Conservation (phyloP, 2,329 filamentous ascomycete species). For the Monosporascus sp. region DNA sequence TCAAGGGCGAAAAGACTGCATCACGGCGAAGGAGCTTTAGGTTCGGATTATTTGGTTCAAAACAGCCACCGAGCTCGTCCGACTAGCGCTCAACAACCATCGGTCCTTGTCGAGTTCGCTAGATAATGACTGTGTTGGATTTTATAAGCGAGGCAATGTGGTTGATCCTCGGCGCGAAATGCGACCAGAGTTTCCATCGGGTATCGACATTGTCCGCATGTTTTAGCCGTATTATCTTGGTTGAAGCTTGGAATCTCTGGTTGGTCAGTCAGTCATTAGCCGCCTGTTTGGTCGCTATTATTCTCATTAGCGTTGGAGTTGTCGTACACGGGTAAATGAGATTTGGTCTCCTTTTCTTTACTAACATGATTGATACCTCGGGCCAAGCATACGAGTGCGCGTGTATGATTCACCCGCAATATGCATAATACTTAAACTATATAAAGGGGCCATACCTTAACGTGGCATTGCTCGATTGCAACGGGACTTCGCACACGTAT, state of each 20-base stretch:
- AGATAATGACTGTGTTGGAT: conserved; percentile 1
- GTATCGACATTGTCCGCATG: background rate
- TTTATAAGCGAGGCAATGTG: background rate
- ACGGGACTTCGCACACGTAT: too few relatives aligned
- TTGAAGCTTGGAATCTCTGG: background rate
- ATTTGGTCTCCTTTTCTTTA: too few relatives aligned
- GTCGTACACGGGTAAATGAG: background rate
- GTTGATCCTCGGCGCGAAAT: background rate
- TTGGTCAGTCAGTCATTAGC: background rate
- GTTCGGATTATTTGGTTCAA: conserved; percentile 23
- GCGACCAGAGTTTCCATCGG: background rate
- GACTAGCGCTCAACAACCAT: background rate
- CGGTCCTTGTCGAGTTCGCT: background rate
- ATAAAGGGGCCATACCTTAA: too few relatives aligned
- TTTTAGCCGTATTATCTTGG: background rate
- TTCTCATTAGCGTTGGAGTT: background rate
- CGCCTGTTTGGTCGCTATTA: too few relatives aligned
- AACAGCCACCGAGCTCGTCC: conserved; percentile 2
- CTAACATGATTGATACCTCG: too few relatives aligned
- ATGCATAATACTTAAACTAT: too few relatives aligned
- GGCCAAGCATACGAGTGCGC: too few relatives aligned
- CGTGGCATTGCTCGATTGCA: too few relatives aligned
- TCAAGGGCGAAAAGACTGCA: conserved; percentile 16
- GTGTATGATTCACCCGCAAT: too few relatives aligned
- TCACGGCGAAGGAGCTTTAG: conserved; percentile 25